Evolutionary conservation across 1,284 basidiomycete species (phyloP).

Genomic region (Pulchroboletus neoregius): DNA sequence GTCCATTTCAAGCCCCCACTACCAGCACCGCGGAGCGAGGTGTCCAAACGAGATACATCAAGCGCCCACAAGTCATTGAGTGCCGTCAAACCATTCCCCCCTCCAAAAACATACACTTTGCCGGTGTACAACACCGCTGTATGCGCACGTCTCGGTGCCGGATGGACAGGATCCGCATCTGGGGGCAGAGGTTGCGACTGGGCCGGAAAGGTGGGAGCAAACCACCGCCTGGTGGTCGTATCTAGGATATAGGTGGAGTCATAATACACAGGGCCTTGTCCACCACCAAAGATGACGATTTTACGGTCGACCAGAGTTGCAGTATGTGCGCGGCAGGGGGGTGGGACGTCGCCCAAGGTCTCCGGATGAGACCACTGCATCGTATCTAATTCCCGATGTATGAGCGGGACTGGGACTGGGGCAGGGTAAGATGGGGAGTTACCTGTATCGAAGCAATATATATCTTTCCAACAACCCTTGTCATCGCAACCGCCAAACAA

Average conservation of each 20-base stretch:
- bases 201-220: constrained; percentile 43
- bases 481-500: constrained; percentile 88
- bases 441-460: constrained; percentile 87
- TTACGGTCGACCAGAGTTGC: constrained; percentile 81
- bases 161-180: constrained; percentile 27
- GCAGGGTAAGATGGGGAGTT: constrained; percentile 21
- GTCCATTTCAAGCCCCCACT: constrained; percentile 61
- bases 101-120: constrained; percentile 85
- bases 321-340: constrained; percentile 84
- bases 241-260: constrained; percentile 81
- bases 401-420: neutral
- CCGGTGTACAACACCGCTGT: constrained; percentile 74
- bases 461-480: constrained; percentile 68
- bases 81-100: constrained; percentile 85
- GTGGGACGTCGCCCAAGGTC: constrained; percentile 69
- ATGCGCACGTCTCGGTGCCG: constrained; percentile 81
- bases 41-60: constrained; percentile 50
- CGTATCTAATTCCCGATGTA: constrained; percentile 55
- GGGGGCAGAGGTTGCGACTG: constrained; percentile 9
- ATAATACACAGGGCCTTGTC: constrained; percentile 74
- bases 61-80: constrained; percentile 89
- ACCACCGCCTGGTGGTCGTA: constrained; percentile 69
- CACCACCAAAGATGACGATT: constrained; percentile 84
- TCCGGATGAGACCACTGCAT: constrained; percentile 86
- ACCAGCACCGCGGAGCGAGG: constrained; percentile 17